phyloP scores from a whole-genome alignment of 305 asterid species.

The Rubia balearica region DNA sequence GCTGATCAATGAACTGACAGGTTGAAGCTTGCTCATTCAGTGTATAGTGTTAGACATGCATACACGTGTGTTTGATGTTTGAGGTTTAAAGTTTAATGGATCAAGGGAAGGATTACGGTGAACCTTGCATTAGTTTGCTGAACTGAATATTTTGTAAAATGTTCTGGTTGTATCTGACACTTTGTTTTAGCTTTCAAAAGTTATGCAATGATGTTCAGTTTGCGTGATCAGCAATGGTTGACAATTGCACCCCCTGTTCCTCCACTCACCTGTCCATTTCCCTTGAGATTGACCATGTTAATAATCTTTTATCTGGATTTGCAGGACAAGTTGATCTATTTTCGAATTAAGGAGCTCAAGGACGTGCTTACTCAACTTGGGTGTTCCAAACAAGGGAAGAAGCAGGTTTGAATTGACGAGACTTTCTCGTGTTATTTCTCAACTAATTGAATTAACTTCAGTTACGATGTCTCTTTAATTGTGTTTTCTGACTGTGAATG shows the following conservation, averaged over 20 bases:
- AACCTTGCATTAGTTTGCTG: not conserved
- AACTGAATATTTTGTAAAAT: not conserved
- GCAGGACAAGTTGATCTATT: conserved; percentile 82
- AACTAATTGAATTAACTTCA: not conserved
- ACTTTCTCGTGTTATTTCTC: not conserved
- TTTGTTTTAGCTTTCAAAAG: not conserved
- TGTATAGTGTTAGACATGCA: not conserved
- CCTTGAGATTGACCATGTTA: not conserved
- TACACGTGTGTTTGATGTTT: not conserved
- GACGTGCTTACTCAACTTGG: conserved; percentile 80
- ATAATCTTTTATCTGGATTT: conserved; percentile 9
- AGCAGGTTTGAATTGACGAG: conserved; percentile 57
- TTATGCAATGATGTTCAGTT: not conserved
- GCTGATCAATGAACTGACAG: not conserved
- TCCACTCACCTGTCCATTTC: not conserved
- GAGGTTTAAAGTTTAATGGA: not conserved
- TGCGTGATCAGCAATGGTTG: not conserved
- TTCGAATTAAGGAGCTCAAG: conserved; percentile 94
- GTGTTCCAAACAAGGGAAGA: conserved; percentile 93
- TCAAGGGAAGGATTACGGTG: not conserved
- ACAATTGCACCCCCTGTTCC: not conserved
- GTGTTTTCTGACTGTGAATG: not conserved
- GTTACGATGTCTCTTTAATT: not conserved
- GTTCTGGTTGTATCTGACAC: not conserved
- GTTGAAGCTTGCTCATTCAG: not conserved